These are phyloP conservation scores for Lagenaria siceraria DNA, from an alignment of 306 rosid species.

Conservation along the genomic window DNA sequence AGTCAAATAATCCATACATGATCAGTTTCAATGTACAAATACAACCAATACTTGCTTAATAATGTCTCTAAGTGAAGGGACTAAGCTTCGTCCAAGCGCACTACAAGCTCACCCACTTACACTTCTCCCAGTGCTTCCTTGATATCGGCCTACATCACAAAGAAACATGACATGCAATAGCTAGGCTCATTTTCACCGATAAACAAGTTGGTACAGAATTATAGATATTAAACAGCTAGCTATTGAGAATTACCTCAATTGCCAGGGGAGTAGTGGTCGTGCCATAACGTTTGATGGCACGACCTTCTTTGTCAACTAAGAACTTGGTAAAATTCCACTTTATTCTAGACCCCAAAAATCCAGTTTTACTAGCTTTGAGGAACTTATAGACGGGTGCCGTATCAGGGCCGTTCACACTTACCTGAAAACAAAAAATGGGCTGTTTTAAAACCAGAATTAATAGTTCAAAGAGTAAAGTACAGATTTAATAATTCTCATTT, in stretches of 20 bases:
- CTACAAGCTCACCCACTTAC: slow-evolving; percentile 12
- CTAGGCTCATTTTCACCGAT: background rate
- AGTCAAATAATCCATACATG: background rate
- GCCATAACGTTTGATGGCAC: slow-evolving; percentile 50
- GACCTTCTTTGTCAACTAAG: slow-evolving; percentile 59
- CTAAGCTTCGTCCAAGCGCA: background rate
- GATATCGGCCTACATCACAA: slow-evolving; percentile 42
- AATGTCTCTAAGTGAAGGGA: background rate
- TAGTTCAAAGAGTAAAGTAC: background rate
- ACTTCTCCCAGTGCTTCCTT: slow-evolving; percentile 67
- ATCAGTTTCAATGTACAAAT: background rate
- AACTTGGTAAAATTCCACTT: slow-evolving; percentile 98
- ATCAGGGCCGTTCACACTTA: slow-evolving; percentile 64
- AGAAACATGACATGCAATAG: background rate
- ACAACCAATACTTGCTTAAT: background rate
- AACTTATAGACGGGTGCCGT: slow-evolving; percentile 60
- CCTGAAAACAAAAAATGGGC: slow-evolving; percentile 19
- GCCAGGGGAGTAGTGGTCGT: slow-evolving; percentile 55
- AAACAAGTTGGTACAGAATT: background rate
- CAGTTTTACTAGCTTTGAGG: slow-evolving; percentile 55
- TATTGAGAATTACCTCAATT: slow-evolving; percentile 41
- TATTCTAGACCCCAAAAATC: slow-evolving; percentile 51
- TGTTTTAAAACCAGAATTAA: background rate
- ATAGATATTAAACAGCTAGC: background rate
- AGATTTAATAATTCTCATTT: background rate